Evolutionary conservation across 129 eudicot genomes (phyloP).

Genomic region (Centaurea solstitialis): DNA sequence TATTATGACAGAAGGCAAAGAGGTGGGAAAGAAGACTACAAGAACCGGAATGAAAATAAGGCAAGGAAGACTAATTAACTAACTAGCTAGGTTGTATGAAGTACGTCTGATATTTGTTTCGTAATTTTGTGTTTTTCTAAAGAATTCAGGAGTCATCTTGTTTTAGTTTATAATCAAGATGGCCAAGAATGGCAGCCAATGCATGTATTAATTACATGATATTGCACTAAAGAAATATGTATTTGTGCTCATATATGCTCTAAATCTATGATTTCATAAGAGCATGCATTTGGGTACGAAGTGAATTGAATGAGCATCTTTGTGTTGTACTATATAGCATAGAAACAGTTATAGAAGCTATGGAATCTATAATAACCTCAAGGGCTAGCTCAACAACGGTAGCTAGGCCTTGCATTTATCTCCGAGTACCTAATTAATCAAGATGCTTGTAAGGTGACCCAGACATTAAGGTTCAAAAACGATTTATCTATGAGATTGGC

Average conservation of each 20-base stretch:
- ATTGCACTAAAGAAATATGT: conserved; percentile 7
- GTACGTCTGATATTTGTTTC: neutral
- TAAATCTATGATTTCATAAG: neutral
- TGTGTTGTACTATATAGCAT: neutral
- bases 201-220: conserved; percentile 4
- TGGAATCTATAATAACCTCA: neutral
- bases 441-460: neutral
- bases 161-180: conserved; percentile 8
- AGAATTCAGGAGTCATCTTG: conserved; percentile 15
- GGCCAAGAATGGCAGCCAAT: conserved; percentile 1
- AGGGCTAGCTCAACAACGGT: too few relatives aligned
- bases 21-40: conserved; percentile 36
- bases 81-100: neutral
- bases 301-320: conserved; percentile 10
- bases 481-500: neutral
- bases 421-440: too few relatives aligned
- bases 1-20: conserved; percentile 32
- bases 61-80: conserved; percentile 32
- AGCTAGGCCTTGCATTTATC: too few relatives aligned
- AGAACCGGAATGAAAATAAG: conserved; percentile 28
- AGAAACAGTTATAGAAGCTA: neutral
- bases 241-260: neutral
- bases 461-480: neutral
- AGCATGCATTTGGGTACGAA: conserved; percentile 22
- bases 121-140: conserved; percentile 9